A percentile compares a stretch with the other conserved stretches of the same genome.
Evolutionary conservation across 2,329 filamentous ascomycete species (phyloP).

Genomic region (Cladosporium sp.): DNA sequence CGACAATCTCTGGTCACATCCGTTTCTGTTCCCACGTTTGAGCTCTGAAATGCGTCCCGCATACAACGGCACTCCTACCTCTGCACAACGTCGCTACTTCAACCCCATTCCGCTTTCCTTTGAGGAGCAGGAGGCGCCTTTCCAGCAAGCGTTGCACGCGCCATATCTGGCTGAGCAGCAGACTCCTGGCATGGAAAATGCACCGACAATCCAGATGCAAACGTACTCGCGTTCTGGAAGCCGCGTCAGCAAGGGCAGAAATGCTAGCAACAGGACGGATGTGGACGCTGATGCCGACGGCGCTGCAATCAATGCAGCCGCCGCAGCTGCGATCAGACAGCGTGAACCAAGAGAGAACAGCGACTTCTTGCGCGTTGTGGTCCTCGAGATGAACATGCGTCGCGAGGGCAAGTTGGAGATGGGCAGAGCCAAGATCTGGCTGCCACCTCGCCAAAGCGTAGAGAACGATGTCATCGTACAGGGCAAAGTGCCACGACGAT

Average conservation of each 20-base stretch:
- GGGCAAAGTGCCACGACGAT: conserved; percentile 23
- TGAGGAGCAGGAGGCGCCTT: conserved; percentile 35
- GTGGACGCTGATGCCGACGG: conserved; percentile 34
- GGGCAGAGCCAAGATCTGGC: conserved; percentile 56
- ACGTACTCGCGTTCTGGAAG: conserved; percentile 46
- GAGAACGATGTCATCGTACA: conserved; percentile 17
- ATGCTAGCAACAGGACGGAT: conserved; percentile 21
- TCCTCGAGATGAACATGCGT: conserved; percentile 66
- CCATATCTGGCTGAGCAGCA: conserved; percentile 27
- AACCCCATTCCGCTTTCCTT: conserved; percentile 49
- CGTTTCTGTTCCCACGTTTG: conserved; percentile 54
- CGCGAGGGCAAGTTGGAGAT: conserved; percentile 58
- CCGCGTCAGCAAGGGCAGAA: not conserved
- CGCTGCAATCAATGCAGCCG: conserved; percentile 34
- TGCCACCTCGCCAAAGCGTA: conserved; percentile 50
- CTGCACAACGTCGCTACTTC: conserved; percentile 56
- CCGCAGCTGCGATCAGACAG: conserved; percentile 31
- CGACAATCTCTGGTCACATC: conserved; percentile 57
- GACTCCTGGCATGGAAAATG: conserved; percentile 31
- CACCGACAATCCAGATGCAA: conserved; percentile 59
- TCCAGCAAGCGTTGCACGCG: conserved; percentile 33
- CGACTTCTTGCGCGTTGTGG: conserved; percentile 60
- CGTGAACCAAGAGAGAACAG: conserved; percentile 62
- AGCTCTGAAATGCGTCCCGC: conserved; percentile 59
- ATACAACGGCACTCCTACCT: conserved; percentile 50